These are phyloP conservation scores for Verbascum thapsus DNA, from an alignment of 257 asterid genomes.

Conservation along the genomic window DNA sequence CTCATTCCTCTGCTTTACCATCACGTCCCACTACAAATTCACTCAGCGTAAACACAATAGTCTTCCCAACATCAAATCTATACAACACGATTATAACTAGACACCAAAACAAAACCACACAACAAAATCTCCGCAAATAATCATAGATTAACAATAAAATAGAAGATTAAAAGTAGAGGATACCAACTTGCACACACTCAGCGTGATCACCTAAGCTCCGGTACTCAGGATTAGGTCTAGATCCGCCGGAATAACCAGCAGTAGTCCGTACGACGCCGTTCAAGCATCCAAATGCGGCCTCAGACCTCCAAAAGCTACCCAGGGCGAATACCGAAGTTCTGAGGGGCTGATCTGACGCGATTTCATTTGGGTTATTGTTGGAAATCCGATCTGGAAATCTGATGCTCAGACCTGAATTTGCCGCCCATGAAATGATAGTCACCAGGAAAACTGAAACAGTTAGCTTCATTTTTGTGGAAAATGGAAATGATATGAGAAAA, in stretches of 20 bases:
- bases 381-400: slow-evolving; percentile 71
- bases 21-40: background rate
- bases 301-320: slow-evolving; percentile 98
- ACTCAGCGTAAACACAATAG: background rate
- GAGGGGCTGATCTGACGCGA: slow-evolving; percentile 47
- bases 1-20: background rate
- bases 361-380: slow-evolving; percentile 31
- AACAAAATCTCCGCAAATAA: background rate
- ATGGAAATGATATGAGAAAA: too few species aligned
- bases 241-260: slow-evolving; percentile 87
- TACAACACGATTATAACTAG: slow-evolving; percentile 6
- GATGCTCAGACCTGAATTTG: slow-evolving; percentile 49
- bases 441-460: slow-evolving; percentile 33
- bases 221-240: slow-evolving; percentile 74
- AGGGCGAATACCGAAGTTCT: slow-evolving; percentile 77
- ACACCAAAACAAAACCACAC: background rate
- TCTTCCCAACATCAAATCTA: slow-evolving; percentile 12
- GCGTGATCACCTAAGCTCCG: slow-evolving; percentile 89
- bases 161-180: slow-evolving; percentile 11
- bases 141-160: slow-evolving; percentile 6
- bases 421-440: slow-evolving; percentile 31
- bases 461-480: slow-evolving; percentile 43
- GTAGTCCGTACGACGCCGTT: slow-evolving; percentile 80
- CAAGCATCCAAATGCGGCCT: slow-evolving; percentile 85
- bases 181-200: slow-evolving; percentile 77